Conservation (phyloP, 768 basidiomycete species). For the Tremella fuciformis region DNA sequence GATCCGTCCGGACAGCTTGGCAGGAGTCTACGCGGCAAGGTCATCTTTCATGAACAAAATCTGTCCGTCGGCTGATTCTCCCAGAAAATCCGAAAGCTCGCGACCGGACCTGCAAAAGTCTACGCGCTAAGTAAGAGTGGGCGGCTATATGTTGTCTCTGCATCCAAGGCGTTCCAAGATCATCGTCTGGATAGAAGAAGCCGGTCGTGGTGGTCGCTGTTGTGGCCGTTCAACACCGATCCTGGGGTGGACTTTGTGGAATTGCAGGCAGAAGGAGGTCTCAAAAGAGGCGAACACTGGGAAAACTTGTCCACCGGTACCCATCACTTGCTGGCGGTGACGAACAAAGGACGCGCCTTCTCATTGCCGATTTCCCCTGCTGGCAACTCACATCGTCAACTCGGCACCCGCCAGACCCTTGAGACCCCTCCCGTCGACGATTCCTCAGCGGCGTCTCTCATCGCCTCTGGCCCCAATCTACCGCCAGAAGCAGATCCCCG, state of each 20-base stretch:
- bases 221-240: constrained; percentile 56
- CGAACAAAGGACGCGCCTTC: constrained; percentile 66
- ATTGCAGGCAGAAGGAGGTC: constrained; percentile 59
- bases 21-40: constrained; percentile 44
- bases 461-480: constrained; percentile 54
- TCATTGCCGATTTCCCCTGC: constrained; percentile 69
- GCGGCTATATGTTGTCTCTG: constrained; percentile 66
- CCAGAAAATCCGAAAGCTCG: constrained; percentile 67
- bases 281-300: constrained; percentile 72
- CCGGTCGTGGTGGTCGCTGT: constrained; percentile 60
- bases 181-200: constrained; percentile 53
- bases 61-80: constrained; percentile 1
- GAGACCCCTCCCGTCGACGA: constrained; percentile 50
- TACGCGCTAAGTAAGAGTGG: constrained; percentile 79
- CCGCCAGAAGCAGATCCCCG: constrained; percentile 56
- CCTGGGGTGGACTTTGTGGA: constrained; percentile 59
- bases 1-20: constrained; percentile 35
- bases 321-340: constrained; percentile 55
- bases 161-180: constrained; percentile 58
- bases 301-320: constrained; percentile 70
- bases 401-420: constrained; percentile 69
- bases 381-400: constrained; percentile 78
- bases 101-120: constrained; percentile 54
- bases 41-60: constrained; percentile 15
- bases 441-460: constrained; percentile 17